Evolutionary conservation across 106 monocot genomes (phyloP).

Genomic region (Narthecium ossifragum): DNA sequence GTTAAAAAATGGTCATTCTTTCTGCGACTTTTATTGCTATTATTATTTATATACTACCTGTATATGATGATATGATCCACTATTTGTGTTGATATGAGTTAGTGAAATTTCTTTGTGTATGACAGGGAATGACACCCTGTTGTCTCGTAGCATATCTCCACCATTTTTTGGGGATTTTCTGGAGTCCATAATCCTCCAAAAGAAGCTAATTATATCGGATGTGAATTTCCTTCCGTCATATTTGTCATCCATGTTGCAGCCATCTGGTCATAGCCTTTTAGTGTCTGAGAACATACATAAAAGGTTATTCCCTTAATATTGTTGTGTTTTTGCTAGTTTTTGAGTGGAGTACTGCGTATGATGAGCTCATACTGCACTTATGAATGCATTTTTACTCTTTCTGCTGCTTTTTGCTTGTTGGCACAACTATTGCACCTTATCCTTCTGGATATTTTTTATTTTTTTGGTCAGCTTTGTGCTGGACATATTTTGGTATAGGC

Average conservation of each 20-base stretch:
- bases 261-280: constrained; percentile 31
- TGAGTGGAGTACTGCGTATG: no score
- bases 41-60: background rate
- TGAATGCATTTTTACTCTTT: no score
- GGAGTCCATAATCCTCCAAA: constrained; percentile 51
- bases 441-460: no score
- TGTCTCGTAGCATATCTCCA: constrained; percentile 23
- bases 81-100: background rate
- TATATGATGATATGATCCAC: background rate
- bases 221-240: constrained; percentile 56
- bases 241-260: constrained; percentile 50
- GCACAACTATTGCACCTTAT: no score
- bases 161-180: constrained; percentile 58
- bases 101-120: background rate
- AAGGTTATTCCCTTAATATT: no score
- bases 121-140: constrained; percentile 49
- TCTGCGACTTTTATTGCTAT: background rate
- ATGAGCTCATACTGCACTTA: no score
- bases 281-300: constrained; percentile 41
- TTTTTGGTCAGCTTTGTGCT: no score
- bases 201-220: constrained; percentile 71
- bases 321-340: no score
- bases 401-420: no score
- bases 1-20: constrained; percentile 58
- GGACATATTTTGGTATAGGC: no score